Evolutionary conservation across 192 early-diverging fungal genomes (phyloP), one percentile per base, ranked within the genome.

Genomic region (Mortierella hygrophila): DNA sequence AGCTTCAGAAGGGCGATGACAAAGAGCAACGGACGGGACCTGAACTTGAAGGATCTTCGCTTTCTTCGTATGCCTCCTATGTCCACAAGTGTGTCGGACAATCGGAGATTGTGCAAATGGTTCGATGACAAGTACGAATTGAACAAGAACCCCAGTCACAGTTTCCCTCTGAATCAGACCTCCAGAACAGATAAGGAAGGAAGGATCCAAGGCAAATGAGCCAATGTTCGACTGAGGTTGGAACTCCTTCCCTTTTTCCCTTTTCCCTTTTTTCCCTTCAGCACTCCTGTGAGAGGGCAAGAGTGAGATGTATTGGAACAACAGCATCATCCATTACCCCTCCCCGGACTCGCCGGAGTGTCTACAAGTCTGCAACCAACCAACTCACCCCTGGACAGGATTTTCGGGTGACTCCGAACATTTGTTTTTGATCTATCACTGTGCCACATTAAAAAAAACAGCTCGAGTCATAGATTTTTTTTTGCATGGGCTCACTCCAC

Each of bases 1-100:
- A 10, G 0, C 10, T 10, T 13, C 57, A 35, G 9, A 11, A 29
- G 44, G 60, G 60, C 60, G 60, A 65, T 65, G 60, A 65, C 60
- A 65, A 65, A 65, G 60, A 15, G 60, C n/a, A 32, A 10, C 23
- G n/a, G 41, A 42, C 70, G 70, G 70, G 70, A 71, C 40, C 60
- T 65, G 60, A 65, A 65, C 29, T 2, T 65, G 26, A 65, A 52
- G 16, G 49, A 52, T 16, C 49, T 57, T 57, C 23, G 8, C 38
- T 40, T n/a, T 60, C 57, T 10, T 60, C n/a, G 60, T 32, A 65
- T 26, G 60, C 60, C 60, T 32, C 60, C 0, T 32, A 7, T 32
- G 26, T 65, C 11, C 44, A 40, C 44, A 46, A 46, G 44, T 21
- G 13, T 20, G 49, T 52, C 49, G 49, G 49, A 21, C 18, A 52